These are phyloP conservation scores for Coemansia sp. DNA, from an alignment of 192 early-diverging fungal genomes.

Conservation along the genomic window DNA sequence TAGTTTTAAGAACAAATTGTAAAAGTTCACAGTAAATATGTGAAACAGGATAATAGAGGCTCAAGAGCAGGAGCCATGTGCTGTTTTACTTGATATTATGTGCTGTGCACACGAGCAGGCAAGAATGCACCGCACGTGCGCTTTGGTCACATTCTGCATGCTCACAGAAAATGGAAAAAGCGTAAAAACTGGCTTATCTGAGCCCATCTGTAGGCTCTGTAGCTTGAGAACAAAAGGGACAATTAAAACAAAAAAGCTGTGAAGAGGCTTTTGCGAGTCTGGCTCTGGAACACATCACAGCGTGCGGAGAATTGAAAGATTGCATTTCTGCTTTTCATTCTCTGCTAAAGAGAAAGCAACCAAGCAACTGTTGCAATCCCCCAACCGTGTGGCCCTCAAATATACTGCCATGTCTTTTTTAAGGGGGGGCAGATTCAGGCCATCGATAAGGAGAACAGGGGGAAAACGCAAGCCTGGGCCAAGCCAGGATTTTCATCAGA, in stretches of 20 bases:
- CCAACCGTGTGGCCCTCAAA: too few relatives aligned
- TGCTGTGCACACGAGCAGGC: not conserved
- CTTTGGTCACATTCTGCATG: not conserved
- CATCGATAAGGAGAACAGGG: constrained; percentile 11
- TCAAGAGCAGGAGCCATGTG: not conserved
- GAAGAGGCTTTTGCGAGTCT: too few relatives aligned
- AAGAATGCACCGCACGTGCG: not conserved
- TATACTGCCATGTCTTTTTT: too few relatives aligned
- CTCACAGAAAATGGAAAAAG: not conserved
- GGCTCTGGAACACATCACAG: not conserved
- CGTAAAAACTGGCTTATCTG: constrained; percentile 2
- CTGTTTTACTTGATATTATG: not conserved
- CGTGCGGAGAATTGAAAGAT: not conserved
- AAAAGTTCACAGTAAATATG: not conserved
- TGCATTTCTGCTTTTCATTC: not conserved
- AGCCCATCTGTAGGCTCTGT: constrained; percentile 9
- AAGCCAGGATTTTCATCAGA: not conserved
- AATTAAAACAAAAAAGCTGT: not conserved
- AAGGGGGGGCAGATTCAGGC: not conserved
- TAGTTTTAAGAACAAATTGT: not conserved
- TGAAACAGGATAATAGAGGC: too few relatives aligned
- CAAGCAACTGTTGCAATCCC: too few relatives aligned
- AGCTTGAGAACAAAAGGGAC: not conserved
- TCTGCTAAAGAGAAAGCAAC: too few relatives aligned
- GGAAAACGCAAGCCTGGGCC: not conserved